A percentile compares a stretch with the other conserved stretches of the same genome.
phyloP scores from a whole-genome alignment of 495 filamentous ascomycete genomes.

The Cercophora samala region DNA sequence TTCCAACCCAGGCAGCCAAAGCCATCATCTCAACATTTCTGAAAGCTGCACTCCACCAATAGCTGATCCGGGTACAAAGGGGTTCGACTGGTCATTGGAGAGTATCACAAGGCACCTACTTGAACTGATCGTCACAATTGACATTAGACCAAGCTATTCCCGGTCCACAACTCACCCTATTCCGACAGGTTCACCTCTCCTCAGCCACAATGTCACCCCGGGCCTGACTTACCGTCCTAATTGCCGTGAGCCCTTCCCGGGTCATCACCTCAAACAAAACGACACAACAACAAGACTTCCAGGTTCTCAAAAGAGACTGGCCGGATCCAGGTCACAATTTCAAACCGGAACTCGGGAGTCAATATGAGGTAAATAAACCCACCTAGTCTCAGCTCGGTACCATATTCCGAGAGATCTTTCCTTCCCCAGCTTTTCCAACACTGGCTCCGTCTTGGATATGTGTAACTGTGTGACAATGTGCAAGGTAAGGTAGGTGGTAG shows the following conservation, averaged over 20 bases:
- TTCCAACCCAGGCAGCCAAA: no score
- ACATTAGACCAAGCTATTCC: not conserved
- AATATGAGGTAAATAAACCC: not conserved
- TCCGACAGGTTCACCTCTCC: not conserved
- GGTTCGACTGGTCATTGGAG: no score
- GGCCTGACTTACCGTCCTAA: not conserved
- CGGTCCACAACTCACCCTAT: not conserved
- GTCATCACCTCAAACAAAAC: not conserved
- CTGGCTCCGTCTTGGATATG: not conserved
- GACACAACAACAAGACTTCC: not conserved
- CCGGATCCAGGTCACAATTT: not conserved
- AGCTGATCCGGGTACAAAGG: no score
- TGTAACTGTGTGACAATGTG: not conserved
- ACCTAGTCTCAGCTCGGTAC: not conserved
- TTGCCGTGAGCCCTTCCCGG: not conserved
- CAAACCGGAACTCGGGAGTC: not conserved
- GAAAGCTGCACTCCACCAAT: no score
- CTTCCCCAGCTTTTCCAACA: not conserved
- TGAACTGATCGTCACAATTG: not conserved
- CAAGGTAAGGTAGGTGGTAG: no score
- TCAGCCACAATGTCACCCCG: not conserved
- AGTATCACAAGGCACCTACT: no score
- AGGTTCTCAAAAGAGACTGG: no score
- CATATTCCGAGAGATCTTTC: not conserved
- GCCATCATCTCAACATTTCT: no score